These are phyloP conservation scores for Golubevia sp. DNA, from an alignment of 1,284 basidiomycete genomes.

Conservation along the genomic window DNA sequence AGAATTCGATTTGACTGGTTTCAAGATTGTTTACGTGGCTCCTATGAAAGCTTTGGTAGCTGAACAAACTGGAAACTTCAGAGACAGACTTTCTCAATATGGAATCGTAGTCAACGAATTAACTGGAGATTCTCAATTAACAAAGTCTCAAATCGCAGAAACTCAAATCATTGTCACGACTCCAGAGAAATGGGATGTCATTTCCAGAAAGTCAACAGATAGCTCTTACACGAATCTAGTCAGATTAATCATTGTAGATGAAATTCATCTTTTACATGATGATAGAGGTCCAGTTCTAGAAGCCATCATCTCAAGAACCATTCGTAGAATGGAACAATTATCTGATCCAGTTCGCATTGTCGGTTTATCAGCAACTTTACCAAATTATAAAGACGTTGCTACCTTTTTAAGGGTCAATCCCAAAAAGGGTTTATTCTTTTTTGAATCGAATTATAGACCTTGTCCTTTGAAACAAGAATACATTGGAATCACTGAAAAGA, in stretches of 20 bases:
- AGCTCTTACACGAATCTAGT: slow-evolving; percentile 97
- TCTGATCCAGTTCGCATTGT: slow-evolving; percentile 87
- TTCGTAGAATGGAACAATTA: slow-evolving; percentile 83
- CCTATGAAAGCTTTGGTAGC: slow-evolving; percentile 76
- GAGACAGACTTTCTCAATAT: slow-evolving; percentile 76
- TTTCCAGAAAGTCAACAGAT: slow-evolving; percentile 96
- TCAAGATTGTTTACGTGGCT: slow-evolving; percentile 98
- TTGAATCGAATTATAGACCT: slow-evolving; percentile 86
- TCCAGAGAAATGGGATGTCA: slow-evolving; percentile 99
- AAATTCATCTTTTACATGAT: slow-evolving; percentile 96
- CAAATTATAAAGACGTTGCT: slow-evolving; percentile 98
- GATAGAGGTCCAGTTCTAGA: slow-evolving; percentile 98
- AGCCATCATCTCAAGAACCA: slow-evolving; percentile 86
- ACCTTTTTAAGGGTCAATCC: slow-evolving; percentile 95
- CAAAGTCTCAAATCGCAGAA: slow-evolving; percentile 94
- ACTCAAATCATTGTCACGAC: slow-evolving; percentile 99
- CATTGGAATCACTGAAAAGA: slow-evolving; percentile 97
- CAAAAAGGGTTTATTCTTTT: slow-evolving; percentile 92
- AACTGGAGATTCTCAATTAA: slow-evolving; percentile 97
- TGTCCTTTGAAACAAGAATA: slow-evolving; percentile 96
- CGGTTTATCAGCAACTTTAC: slow-evolving; percentile 92
- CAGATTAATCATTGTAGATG: slow-evolving; percentile 94
- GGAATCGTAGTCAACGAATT: slow-evolving; percentile 91
- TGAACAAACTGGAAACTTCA: slow-evolving; percentile 56
- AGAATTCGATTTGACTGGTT: slow-evolving; percentile 82